Evolutionary conservation across 805 yeast genomes (phyloP).

Genomic region (Candida caryicola): DNA sequence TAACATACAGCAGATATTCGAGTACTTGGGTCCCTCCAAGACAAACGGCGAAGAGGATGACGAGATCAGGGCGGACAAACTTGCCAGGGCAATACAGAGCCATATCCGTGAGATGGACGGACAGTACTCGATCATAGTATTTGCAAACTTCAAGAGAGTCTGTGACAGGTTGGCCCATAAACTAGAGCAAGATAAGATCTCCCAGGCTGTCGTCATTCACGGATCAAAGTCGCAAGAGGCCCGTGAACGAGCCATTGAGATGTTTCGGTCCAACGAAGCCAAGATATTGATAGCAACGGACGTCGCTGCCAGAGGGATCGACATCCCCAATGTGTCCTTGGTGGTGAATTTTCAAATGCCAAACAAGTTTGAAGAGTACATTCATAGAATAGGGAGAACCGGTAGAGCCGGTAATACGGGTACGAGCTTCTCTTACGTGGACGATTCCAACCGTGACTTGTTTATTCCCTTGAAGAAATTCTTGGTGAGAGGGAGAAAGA

Average conservation of each 20-base stretch:
- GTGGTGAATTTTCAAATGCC: constrained; percentile 89
- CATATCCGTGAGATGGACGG: constrained; percentile 39
- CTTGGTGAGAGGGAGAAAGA: constrained; percentile 36
- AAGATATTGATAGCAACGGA: constrained; percentile 85
- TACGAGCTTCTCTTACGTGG: constrained; percentile 68
- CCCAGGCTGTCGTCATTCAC: constrained; percentile 62
- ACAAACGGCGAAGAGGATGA: constrained; percentile 32
- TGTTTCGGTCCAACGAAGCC: constrained; percentile 52
- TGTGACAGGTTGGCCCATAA: constrained; percentile 66
- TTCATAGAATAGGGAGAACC: constrained; percentile 94
- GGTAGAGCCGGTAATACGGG: constrained; percentile 92
- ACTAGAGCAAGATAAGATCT: constrained; percentile 40
- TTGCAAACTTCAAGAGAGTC: constrained; percentile 71
- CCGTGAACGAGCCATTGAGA: constrained; percentile 72
- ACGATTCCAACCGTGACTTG: constrained; percentile 51
- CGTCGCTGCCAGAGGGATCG: constrained; percentile 94
- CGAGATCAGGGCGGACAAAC: constrained; percentile 38
- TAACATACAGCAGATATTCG: constrained; percentile 66
- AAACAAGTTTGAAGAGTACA: constrained; percentile 71
- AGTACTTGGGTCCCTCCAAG: constrained; percentile 20
- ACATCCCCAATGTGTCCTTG: constrained; percentile 79
- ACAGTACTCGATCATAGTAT: constrained; percentile 56
- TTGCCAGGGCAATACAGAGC: constrained; percentile 35
- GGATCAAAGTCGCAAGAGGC: constrained; percentile 85
- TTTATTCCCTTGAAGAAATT: constrained; percentile 51